Percentiles rank a stretch among this genome's conserved stretches.
phyloP scores from a whole-genome alignment of 208 protist species.

The Acanthamoeba lenticulata region DNA sequence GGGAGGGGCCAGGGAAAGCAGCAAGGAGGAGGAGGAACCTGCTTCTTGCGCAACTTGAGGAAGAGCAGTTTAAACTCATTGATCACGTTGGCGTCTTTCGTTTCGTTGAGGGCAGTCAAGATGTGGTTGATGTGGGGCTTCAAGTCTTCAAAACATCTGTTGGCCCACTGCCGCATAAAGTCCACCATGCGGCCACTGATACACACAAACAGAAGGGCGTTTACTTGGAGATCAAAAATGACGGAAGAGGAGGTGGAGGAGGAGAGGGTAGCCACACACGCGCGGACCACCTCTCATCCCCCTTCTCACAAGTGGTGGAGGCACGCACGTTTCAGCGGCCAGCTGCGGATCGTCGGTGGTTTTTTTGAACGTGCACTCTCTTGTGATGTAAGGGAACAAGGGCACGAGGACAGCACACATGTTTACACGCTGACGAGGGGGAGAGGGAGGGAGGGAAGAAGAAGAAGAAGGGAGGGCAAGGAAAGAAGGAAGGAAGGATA shows the following conservation, averaged over 20 bases:
- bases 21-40: not conserved
- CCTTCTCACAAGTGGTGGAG: too few species aligned
- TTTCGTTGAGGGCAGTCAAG: not conserved
- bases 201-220: too few species aligned
- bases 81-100: not conserved
- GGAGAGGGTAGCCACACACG: too few species aligned
- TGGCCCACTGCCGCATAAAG: not conserved
- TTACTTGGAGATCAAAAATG: not conserved
- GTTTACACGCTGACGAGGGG: not conserved
- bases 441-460: not conserved
- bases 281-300: too few species aligned
- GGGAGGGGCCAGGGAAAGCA: too few species aligned
- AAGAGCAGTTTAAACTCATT: not conserved
- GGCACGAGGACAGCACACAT: not conserved
- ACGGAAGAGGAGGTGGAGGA: not conserved
- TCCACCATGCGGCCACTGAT: not conserved
- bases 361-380: not conserved
- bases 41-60: not conserved
- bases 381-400: not conserved
- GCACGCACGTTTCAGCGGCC: too few species aligned
- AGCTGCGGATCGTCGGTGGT: too few species aligned
- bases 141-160: not conserved
- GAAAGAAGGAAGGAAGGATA: not conserved
- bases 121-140: not conserved
- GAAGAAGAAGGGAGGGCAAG: not conserved